phyloP scores from a whole-genome alignment of 2,329 filamentous ascomycete species.

The Cordyceps fumosorosea region DNA sequence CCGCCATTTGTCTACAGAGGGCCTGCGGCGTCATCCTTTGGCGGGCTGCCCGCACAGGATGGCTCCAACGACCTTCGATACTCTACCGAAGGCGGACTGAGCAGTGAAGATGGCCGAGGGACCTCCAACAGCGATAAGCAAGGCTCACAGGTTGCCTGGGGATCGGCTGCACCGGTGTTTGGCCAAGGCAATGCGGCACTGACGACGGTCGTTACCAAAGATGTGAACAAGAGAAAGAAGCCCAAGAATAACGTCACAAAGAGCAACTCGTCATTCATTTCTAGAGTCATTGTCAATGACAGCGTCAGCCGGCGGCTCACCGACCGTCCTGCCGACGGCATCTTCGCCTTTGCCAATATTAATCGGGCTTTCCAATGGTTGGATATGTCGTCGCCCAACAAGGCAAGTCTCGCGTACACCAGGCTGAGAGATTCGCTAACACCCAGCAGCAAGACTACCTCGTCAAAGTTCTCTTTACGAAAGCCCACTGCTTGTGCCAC shows the following conservation, averaged over 20 bases:
- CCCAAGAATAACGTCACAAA: conserved; percentile 98
- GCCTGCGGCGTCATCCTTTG: conserved; percentile 43
- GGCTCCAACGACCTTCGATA: conserved; percentile 53
- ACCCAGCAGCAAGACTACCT: conserved; percentile 68
- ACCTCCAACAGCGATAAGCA: conserved; percentile 47
- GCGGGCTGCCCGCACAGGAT: conserved; percentile 41
- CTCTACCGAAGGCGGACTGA: conserved; percentile 53
- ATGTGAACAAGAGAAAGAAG: conserved; percentile 76
- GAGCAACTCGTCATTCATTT: conserved; percentile 97
- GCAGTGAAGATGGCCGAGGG: conserved; percentile 49
- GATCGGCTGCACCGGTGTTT: conserved; percentile 57
- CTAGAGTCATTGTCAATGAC: conserved; percentile 90
- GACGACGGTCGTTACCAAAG: conserved; percentile 55
- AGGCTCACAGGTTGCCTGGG: conserved; percentile 33
- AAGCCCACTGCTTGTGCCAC: conserved; percentile 90
- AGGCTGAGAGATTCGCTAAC: neutral
- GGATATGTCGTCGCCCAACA: conserved; percentile 70
- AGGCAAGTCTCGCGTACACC: conserved; percentile 37
- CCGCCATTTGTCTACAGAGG: conserved; percentile 50
- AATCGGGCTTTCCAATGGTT: conserved; percentile 96
- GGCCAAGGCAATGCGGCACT: conserved; percentile 80
- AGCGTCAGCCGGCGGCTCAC: conserved; percentile 68
- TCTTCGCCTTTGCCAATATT: conserved; percentile 91
- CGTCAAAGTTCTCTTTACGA: conserved; percentile 94
- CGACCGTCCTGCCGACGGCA: conserved; percentile 69